Base-by-base conservation (phyloP, 2,329 filamentous ascomycete species). In the Pezicula carpinea region DNA sequence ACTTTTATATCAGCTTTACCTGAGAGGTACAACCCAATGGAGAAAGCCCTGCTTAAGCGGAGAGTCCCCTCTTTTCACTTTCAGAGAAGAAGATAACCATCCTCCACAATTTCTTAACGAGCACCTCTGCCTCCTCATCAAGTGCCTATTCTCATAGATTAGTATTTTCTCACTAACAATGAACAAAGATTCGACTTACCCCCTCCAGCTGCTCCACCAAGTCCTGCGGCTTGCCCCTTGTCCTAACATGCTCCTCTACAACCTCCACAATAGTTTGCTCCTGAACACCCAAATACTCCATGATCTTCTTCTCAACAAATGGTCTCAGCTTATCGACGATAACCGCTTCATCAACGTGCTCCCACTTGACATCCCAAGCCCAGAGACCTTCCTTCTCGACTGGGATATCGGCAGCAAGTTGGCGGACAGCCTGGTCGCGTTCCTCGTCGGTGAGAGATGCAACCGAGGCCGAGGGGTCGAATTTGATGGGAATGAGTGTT, bases 51-150 rank as follows among this genome's bases (percentile, higher is more conserved):
- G 3, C 29, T 46, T 73, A 89, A 42, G 82, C 80, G 17, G 86
- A 86, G 51, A 96, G 73, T 2, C 91, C 91, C 53, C 90, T 76
- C 72, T 93, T 95, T 76, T 96, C 92, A 61, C 86, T 88, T 68
- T 97, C 92, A 5, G 89, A 93, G 61, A 92, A 96, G 80, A 96
- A 97, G 61, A 97, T 95, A 48, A 96, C 83, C 89, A 97, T 95
- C 43, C 92, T 82, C 93, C 93, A 99, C 31, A 99, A 78, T 72
- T 96, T 97, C 79, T 89, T 95, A 42, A 97, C 91, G 56, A 99
- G 72, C 21, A 88, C 85, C 66, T 96, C 91, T 10, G 91, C 90
- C 64, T 97, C 93, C 62, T 99, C 93, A 63, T 96, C 93, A 53
- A 99, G 75, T 36, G 89, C 89, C 82, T 92, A 53, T 50, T 51